These are phyloP conservation scores for Abrus precatorius DNA, from an alignment of 306 rosid species.

Conservation along the genomic window DNA sequence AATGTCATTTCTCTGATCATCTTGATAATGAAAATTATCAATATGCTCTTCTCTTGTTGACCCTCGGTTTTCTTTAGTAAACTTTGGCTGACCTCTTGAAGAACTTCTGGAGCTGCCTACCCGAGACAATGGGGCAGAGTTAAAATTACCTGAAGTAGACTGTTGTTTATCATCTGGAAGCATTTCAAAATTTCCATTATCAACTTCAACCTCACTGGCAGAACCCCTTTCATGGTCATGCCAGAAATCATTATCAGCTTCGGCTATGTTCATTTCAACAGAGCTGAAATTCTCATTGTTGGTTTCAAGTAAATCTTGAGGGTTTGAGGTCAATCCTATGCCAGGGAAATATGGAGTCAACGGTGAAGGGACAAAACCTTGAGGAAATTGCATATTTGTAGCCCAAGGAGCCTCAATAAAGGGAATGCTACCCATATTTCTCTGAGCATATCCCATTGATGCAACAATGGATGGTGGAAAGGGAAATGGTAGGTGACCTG, in stretches of 20 bases:
- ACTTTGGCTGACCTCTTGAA: slow-evolving; percentile 63
- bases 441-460: slow-evolving; percentile 81
- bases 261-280: slow-evolving; percentile 64
- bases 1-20: slow-evolving; percentile 71
- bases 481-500: slow-evolving; percentile 83
- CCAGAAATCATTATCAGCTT: slow-evolving; percentile 83
- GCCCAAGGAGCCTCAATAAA: slow-evolving; percentile 89
- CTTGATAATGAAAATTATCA: slow-evolving; percentile 76
- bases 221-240: slow-evolving; percentile 87
- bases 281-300: slow-evolving; percentile 70
- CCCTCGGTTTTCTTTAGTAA: slow-evolving; percentile 65
- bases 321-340: slow-evolving; percentile 62
- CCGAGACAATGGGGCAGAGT: slow-evolving; percentile 59
- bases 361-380: slow-evolving; percentile 76
- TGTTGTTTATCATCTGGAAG: slow-evolving; percentile 79
- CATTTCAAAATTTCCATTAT: slow-evolving; percentile 81
- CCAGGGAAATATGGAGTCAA: slow-evolving; percentile 82
- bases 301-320: slow-evolving; percentile 67
- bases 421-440: slow-evolving; percentile 83
- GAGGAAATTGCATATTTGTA: slow-evolving; percentile 78
- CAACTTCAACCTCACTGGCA: slow-evolving; percentile 71
- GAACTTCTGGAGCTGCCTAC: slow-evolving; percentile 60
- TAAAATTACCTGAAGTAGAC: slow-evolving; percentile 80
- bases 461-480: slow-evolving; percentile 75
- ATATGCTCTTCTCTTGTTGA: slow-evolving; percentile 59